Conservation (phyloP, 805 yeast species). For the Pichia exigua region DNA sequence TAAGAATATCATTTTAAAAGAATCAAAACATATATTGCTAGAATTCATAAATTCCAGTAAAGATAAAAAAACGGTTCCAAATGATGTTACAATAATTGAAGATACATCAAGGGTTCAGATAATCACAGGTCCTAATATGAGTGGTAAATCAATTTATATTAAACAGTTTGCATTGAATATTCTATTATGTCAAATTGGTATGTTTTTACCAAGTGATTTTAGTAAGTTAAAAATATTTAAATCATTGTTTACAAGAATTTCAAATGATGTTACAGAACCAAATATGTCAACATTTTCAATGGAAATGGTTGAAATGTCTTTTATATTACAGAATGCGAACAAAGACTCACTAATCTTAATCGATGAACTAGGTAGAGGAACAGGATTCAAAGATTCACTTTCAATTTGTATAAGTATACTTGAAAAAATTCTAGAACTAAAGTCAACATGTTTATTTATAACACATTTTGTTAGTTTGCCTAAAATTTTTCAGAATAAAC, state of each 20-base stretch:
- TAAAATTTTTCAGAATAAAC: conserved; percentile 24
- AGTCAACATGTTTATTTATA: conserved; percentile 31
- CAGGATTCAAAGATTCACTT: conserved; percentile 44
- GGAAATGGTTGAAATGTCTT: conserved; percentile 43
- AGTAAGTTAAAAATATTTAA: conserved; percentile 36
- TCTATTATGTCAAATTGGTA: conserved; percentile 53
- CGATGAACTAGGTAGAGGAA: conserved; percentile 52
- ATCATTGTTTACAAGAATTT: conserved; percentile 32
- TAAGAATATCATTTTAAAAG: conserved; percentile 21
- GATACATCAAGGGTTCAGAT: conserved; percentile 37
- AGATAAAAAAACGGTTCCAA: conserved; percentile 17
- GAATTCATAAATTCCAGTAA: conserved; percentile 23
- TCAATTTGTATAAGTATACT: conserved; percentile 40
- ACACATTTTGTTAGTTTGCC: conserved; percentile 41
- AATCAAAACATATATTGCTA: conserved; percentile 37
- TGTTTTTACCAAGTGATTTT: conserved; percentile 38
- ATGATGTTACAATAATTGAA: conserved; percentile 30
- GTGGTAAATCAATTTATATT: conserved; percentile 54
- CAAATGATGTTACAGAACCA: conserved; percentile 29
- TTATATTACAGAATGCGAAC: conserved; percentile 31
- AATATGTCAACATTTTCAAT: conserved; percentile 36
- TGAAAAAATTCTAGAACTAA: conserved; percentile 28
- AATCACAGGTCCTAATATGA: conserved; percentile 56
- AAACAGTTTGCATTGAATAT: conserved; percentile 42
- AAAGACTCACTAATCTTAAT: conserved; percentile 32